A percentile compares a stretch with the other conserved stretches of the same genome.
These are phyloP conservation scores for Isoetes taiwanensis DNA, from an alignment of 75 land plant species.

Conservation along the genomic window DNA sequence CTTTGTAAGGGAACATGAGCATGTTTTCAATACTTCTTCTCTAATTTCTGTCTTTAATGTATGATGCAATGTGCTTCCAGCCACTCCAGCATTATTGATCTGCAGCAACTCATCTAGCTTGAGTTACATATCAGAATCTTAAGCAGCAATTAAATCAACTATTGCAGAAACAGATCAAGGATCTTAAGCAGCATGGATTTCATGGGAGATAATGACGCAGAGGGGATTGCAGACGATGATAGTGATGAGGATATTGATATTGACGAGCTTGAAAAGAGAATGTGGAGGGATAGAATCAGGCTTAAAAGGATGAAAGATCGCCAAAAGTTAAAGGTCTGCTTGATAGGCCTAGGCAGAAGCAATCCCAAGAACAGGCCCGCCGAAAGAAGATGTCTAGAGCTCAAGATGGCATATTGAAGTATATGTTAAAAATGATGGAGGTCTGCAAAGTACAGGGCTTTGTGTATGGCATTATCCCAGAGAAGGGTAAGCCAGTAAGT, in stretches of 20 bases:
- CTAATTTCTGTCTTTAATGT: no score
- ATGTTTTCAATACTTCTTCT: no score
- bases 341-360: slow-evolving; percentile 32
- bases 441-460: slow-evolving; percentile 92
- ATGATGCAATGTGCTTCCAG: no score
- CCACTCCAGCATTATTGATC: no score
- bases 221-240: slow-evolving; percentile 11
- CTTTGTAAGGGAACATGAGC: no score
- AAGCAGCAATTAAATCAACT: no score
- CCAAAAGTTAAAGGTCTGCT: slow-evolving; percentile 25
- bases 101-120: no score
- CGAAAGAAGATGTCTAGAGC: slow-evolving; percentile 88
- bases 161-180: no score
- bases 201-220: slow-evolving; percentile 20
- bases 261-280: slow-evolving; percentile 30
- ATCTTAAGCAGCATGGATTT: slow-evolving; percentile 16
- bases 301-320: slow-evolving; percentile 34
- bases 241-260: slow-evolving; percentile 29
- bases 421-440: slow-evolving; percentile 95
- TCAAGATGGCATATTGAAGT: slow-evolving; percentile 76
- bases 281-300: slow-evolving; percentile 26
- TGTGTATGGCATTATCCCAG: slow-evolving; percentile 82
- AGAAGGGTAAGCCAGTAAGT: slow-evolving; percentile 81
- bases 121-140: no score
- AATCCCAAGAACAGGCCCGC: slow-evolving; percentile 75